These are phyloP conservation scores for Pseudocercospora crystallina DNA, from an alignment of 2,329 filamentous ascomycete species.

Conservation along the genomic window DNA sequence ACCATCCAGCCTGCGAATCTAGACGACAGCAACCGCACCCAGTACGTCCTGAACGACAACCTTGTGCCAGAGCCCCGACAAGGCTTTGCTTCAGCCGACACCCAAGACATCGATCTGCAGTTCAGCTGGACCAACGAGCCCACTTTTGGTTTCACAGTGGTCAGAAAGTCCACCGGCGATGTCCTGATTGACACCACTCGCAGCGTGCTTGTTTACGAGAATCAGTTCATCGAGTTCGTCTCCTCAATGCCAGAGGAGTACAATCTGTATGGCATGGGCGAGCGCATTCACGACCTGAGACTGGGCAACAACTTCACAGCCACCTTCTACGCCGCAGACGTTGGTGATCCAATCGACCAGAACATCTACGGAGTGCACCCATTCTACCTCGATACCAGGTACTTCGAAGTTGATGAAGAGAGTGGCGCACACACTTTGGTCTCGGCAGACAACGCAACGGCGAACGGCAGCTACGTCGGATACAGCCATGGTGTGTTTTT, in stretches of 20 bases:
- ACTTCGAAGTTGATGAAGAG: constrained; percentile 58
- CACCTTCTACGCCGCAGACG: constrained; percentile 67
- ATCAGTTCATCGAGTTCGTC: constrained; percentile 75
- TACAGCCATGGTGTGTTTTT: constrained; percentile 76
- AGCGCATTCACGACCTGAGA: constrained; percentile 68
- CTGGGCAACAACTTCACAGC: constrained; percentile 72
- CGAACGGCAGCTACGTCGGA: constrained; percentile 59
- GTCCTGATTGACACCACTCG: constrained; percentile 67
- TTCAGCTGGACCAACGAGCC: constrained; percentile 59
- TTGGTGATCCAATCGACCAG: constrained; percentile 60
- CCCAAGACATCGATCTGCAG: constrained; percentile 48
- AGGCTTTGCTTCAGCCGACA: constrained; percentile 38
- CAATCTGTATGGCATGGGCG: constrained; percentile 71
- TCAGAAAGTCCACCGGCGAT: constrained; percentile 61
- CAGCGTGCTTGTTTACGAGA: constrained; percentile 67
- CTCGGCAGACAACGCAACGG: constrained; percentile 54
- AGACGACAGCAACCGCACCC: constrained; percentile 33
- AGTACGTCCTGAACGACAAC: constrained; percentile 64
- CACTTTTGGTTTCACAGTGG: constrained; percentile 58
- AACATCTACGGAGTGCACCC: constrained; percentile 78
- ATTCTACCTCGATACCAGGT: constrained; percentile 77
- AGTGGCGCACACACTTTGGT: constrained; percentile 52
- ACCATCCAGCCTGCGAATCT: constrained; percentile 68
- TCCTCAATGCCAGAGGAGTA: constrained; percentile 67
- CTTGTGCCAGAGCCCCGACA: constrained; percentile 59